A percentile compares a stretch with the other conserved stretches of the same genome.
Conservation (phyloP, 129 eudicot genomes). For the Lactuca sativa region DNA sequence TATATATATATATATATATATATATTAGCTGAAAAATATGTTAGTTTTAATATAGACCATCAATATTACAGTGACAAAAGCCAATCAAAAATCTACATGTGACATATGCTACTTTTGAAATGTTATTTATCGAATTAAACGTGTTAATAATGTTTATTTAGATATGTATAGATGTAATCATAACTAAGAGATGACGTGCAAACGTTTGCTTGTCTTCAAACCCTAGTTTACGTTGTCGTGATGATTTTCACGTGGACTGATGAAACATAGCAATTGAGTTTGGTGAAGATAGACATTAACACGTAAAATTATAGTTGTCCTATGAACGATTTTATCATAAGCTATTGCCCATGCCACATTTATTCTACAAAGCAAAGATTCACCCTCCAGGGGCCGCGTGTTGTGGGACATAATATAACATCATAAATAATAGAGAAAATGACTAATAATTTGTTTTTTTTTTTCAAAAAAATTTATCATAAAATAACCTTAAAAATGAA, state of each 20-base stretch:
- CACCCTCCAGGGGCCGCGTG: background rate
- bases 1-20: too few species aligned
- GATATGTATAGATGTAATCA: background rate
- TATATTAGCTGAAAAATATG: background rate
- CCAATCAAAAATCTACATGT: background rate
- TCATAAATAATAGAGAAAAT: background rate
- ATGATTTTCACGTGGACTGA: constrained; percentile 19
- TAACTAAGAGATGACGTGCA: constrained; percentile 18
- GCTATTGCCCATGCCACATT: background rate
- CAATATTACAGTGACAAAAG: background rate
- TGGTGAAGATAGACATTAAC: background rate
- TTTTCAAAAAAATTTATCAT: too few species aligned
- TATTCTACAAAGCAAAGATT: background rate
- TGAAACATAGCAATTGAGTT: background rate
- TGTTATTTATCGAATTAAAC: background rate
- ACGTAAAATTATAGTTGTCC: background rate
- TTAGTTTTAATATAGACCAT: constrained; percentile 9
- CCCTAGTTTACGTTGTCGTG: background rate
- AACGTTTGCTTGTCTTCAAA: background rate
- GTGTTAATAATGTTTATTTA: constrained; percentile 6
- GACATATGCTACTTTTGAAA: constrained; percentile 9
- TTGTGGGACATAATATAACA: background rate
- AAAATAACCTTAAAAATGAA: too few species aligned
- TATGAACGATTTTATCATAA: background rate
- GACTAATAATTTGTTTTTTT: too few species aligned